These are phyloP conservation scores for Alisma plantagoaquatica DNA, from an alignment of 106 monocot genomes.

Conservation along the genomic window DNA sequence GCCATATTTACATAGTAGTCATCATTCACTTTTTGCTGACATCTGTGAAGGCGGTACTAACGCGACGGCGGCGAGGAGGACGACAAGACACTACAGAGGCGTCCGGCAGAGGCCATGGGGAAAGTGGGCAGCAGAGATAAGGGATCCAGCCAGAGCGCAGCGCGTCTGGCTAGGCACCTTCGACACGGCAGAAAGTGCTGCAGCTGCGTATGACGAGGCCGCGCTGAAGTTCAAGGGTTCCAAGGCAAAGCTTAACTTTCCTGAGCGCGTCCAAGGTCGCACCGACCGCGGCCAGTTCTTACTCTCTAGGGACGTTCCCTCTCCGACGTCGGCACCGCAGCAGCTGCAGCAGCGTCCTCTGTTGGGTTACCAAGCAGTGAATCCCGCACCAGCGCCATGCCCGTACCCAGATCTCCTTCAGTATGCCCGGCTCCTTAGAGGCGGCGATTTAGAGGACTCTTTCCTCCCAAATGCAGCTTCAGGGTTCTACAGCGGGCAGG, in stretches of 20 bases:
- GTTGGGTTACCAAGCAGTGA: too few species aligned
- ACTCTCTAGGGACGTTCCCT: too few species aligned
- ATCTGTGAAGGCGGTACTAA: constrained; percentile 12
- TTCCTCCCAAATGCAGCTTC: constrained; percentile 7
- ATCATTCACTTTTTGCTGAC: too few species aligned
- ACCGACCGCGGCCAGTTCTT: constrained; percentile 33
- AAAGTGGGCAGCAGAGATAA: constrained; percentile 87
- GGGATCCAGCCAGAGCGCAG: constrained; percentile 66
- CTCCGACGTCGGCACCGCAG: too few species aligned
- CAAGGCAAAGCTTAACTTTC: constrained; percentile 84
- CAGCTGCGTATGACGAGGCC: constrained; percentile 62
- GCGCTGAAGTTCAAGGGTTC: constrained; percentile 56
- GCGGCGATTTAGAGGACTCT: constrained; percentile 16
- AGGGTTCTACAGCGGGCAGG: constrained; percentile 5
- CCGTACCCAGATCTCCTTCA: constrained; percentile 37
- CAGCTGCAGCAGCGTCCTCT: too few species aligned
- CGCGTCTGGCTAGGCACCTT: constrained; percentile 83
- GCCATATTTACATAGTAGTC: too few species aligned
- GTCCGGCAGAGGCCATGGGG: constrained; percentile 84
- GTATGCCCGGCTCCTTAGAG: constrained; percentile 34
- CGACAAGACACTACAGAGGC: constrained; percentile 47
- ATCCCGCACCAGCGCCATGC: constrained; percentile 6
- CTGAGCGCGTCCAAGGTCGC: constrained; percentile 54
- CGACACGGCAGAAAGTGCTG: constrained; percentile 68
- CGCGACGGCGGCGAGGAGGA: neutral